Base-by-base conservation (phyloP, 768 basidiomycete genomes). In the Tremella fuciformis region DNA sequence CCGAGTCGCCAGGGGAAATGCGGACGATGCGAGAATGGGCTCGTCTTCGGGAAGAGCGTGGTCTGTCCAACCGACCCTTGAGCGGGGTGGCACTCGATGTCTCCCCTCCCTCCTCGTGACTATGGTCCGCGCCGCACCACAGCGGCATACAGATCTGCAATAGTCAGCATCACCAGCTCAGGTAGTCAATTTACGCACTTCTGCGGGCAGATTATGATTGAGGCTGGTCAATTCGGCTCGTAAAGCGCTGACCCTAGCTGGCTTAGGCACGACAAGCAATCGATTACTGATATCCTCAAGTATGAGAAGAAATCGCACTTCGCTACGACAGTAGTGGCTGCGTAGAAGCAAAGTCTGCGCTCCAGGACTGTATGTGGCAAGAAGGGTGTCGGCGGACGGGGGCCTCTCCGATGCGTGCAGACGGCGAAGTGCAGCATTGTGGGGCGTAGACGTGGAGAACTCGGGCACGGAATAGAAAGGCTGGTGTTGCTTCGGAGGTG, bases 1-100 rank as follows among this genome's bases (percentile, higher is more conserved):
- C 96, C 57, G 90, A 88, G 80, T 99, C 96, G 13, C 93, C 91
- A 2, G 96, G 94, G 11, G 94, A 93, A 70, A 99, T 94, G 63
- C 96, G 86, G 51, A 98, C 92, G 52, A 99, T 90, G 42, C 91
- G 87, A 74, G 97, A 92, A 74, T 98, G 94, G 4, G 88, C 84
- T 68, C 84, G 80, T 6, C 82, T 80, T 40, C 80, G 77, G 39
- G 77, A 75, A 26, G 69, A 70, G 13, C 78, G 75, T 19, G 77
- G 65, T 57, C 74, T 76, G 54, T 74, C 73, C 4, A 60, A 65
- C 22, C 81, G 80, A 22, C 77, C 74, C 72, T 88, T 87, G 13
- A 90, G 85, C 7, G 88, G 64, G 0, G 64, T 62, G 1, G 75
- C 75, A 1, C 64, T 52, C 0, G 68, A 46, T 9, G 77, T 78